Conservation (phyloP, 2,329 filamentous ascomycete species). For the Fusarium miscanthi region DNA sequence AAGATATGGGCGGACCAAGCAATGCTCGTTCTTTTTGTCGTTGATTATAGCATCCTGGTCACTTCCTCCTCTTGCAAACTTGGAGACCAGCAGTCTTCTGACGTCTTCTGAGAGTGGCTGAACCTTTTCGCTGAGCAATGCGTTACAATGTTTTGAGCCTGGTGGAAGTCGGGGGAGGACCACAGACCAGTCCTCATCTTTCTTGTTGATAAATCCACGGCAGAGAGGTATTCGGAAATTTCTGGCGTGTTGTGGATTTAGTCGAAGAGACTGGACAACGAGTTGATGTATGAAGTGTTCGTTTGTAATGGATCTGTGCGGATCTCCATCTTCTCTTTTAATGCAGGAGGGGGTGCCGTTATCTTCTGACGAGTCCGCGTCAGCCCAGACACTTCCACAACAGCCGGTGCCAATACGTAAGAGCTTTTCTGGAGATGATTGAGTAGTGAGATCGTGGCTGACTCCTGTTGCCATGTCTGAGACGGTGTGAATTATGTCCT, state of each 20-base stretch:
- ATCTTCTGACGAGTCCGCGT: background rate
- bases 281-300: slow-evolving; percentile 30
- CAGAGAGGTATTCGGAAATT: slow-evolving; percentile 6
- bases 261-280: background rate
- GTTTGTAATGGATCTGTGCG: slow-evolving; percentile 23
- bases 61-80: slow-evolving; percentile 27
- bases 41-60: background rate
- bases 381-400: slow-evolving; percentile 32
- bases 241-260: background rate
- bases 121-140: slow-evolving; percentile 48
- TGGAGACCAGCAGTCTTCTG: slow-evolving; percentile 32
- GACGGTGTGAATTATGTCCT: background rate
- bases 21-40: slow-evolving; percentile 55
- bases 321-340: slow-evolving; percentile 30
- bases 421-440: slow-evolving; percentile 24
- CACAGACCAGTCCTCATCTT: slow-evolving; percentile 19
- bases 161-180: slow-evolving; percentile 38
- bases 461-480: background rate
- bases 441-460: background rate
- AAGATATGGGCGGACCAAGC: slow-evolving; percentile 61
- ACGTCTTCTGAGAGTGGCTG: slow-evolving; percentile 24
- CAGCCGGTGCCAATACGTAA: slow-evolving; percentile 20
- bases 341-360: slow-evolving; percentile 16
- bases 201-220: slow-evolving; percentile 1
- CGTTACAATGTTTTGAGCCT: slow-evolving; percentile 39